These are phyloP conservation scores for Xylariaceae sp. DNA, from an alignment of 2,329 filamentous ascomycete species.

Conservation along the genomic window DNA sequence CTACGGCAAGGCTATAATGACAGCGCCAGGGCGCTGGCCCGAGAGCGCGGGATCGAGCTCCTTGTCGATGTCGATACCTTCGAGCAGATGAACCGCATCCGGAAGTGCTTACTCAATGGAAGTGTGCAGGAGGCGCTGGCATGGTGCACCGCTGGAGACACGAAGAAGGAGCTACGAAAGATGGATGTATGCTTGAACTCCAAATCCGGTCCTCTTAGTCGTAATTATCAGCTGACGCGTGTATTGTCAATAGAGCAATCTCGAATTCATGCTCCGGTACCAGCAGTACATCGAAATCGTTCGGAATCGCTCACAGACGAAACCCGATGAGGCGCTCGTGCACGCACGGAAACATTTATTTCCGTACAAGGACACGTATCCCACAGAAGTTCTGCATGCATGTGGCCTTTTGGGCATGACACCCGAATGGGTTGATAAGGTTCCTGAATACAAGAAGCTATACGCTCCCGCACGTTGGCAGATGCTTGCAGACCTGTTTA, in stretches of 20 bases:
- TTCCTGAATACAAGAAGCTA: constrained; percentile 58
- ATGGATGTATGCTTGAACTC: constrained; percentile 67
- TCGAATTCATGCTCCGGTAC: constrained; percentile 91
- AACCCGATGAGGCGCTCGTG: constrained; percentile 76
- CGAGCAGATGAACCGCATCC: constrained; percentile 78
- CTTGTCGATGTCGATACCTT: constrained; percentile 92
- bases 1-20: constrained; percentile 82
- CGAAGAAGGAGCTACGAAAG: constrained; percentile 90
- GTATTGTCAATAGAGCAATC: constrained; percentile 52
- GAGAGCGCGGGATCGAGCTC: constrained; percentile 76
- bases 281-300: constrained; percentile 96
- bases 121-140: constrained; percentile 80
- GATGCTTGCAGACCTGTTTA: constrained; percentile 79
- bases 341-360: constrained; percentile 85
- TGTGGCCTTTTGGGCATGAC: constrained; percentile 82
- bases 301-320: constrained; percentile 66
- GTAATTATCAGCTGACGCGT: constrained; percentile 5
- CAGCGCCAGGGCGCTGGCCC: constrained; percentile 76
- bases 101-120: constrained; percentile 72
- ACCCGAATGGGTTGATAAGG: constrained; percentile 55
- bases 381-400: constrained; percentile 72
- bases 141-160: constrained; percentile 81
- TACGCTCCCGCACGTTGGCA: constrained; percentile 79
- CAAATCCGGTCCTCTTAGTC: not conserved
- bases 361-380: constrained; percentile 72